phyloP scores from a whole-genome alignment of 208 protist genomes.

The Crithidia acanthocephali region DNA sequence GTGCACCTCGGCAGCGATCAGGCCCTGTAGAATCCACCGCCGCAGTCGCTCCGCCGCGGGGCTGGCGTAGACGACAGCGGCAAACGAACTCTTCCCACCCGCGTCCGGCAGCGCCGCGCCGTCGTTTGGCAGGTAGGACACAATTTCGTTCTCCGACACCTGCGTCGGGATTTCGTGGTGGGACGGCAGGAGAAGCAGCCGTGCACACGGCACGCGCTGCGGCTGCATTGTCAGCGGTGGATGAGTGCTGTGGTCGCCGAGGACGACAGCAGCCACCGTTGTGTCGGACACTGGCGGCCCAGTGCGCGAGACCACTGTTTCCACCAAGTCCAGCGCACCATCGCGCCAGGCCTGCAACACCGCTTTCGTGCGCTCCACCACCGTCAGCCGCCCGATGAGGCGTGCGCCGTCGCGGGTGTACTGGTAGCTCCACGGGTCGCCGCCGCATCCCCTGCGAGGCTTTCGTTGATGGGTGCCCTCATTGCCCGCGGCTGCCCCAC shows the following conservation, averaged over 20 bases:
- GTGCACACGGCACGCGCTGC: constrained; percentile 45
- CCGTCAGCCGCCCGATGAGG: constrained; percentile 53
- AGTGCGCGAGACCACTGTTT: constrained; percentile 8
- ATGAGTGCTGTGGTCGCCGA: constrained; percentile 40
- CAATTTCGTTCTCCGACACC: constrained; percentile 26
- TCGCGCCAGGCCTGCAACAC: constrained; percentile 65
- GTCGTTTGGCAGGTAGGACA: constrained; percentile 16
- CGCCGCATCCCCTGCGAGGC: neutral
- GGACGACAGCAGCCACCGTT: neutral
- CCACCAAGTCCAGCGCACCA: constrained; percentile 57
- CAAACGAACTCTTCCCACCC: neutral
- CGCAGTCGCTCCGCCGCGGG: constrained; percentile 78
- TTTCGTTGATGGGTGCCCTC: neutral
- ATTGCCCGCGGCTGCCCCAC: neutral
- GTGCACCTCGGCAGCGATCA: constrained; percentile 75
- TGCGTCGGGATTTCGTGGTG: constrained; percentile 50
- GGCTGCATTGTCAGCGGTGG: constrained; percentile 22
- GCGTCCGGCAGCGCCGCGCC: neutral
- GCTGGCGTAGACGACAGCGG: constrained; percentile 61
- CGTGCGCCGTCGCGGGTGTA: constrained; percentile 56
- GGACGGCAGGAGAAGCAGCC: constrained; percentile 62
- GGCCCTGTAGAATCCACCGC: constrained; percentile 80
- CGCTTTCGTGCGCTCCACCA: constrained; percentile 48
- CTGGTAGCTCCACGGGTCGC: constrained; percentile 31
- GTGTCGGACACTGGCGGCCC: neutral